phyloP scores from a whole-genome alignment of 2,329 filamentous ascomycete genomes.

The Venturia carpophila region DNA sequence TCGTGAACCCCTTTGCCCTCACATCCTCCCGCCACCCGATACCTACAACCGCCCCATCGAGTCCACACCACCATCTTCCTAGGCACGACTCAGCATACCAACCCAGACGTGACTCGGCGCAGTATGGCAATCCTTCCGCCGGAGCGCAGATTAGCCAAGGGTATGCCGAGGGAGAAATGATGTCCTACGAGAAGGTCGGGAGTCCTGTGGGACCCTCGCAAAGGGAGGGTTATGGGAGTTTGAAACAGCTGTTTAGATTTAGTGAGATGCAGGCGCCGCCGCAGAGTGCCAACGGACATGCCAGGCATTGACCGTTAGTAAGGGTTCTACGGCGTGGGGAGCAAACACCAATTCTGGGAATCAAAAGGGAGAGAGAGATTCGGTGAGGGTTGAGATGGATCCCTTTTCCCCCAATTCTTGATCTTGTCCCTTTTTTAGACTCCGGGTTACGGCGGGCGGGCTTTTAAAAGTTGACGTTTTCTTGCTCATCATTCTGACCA shows the following conservation, averaged over 20 bases:
- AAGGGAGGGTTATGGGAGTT: slow-evolving; percentile 27
- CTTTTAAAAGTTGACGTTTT: slow-evolving; percentile 3
- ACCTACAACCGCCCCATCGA: slow-evolving; percentile 13
- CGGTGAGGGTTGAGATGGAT: background rate
- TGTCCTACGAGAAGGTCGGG: slow-evolving; percentile 28
- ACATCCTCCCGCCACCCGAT: slow-evolving; percentile 3
- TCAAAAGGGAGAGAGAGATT: background rate
- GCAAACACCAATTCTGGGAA: background rate
- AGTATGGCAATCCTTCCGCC: slow-evolving; percentile 21
- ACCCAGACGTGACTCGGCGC: background rate
- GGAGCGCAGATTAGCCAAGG: slow-evolving; percentile 29
- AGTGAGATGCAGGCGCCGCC: slow-evolving; percentile 22
- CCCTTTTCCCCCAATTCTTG: background rate
- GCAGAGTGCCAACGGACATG: slow-evolving; percentile 2
- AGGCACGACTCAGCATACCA: slow-evolving; percentile 27
- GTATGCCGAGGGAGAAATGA: slow-evolving; percentile 31
- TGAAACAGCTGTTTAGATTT: slow-evolving; percentile 28
- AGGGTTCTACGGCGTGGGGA: background rate
- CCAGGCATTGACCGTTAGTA: background rate
- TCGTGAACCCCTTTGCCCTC: slow-evolving; percentile 18
- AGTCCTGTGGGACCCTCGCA: background rate
- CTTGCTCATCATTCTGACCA: background rate
- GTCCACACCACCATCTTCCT: background rate
- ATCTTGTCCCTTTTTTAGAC: slow-evolving; percentile 1
- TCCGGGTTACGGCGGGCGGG: background rate